Conservation (phyloP, 352 stramenopile species). For the Aphanomyces astaci region DNA sequence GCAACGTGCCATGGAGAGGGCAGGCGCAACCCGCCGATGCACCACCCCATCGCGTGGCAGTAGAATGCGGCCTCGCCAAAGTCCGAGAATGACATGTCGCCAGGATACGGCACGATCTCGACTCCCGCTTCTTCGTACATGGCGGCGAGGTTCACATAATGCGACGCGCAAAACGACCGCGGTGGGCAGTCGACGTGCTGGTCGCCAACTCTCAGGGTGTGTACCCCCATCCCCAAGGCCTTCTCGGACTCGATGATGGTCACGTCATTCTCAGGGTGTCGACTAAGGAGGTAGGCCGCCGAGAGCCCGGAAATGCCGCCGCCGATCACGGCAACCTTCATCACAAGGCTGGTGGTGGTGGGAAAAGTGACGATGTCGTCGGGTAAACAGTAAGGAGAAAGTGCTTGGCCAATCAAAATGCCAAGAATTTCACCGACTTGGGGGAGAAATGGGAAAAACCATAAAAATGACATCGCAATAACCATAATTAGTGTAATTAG, state of each 20-base stretch:
- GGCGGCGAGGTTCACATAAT: conserved; percentile 83
- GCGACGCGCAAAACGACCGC: conserved; percentile 87
- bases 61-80: conserved; percentile 12
- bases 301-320: conserved; percentile 34
- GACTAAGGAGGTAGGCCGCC: conserved; percentile 28
- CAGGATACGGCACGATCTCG: conserved; percentile 34
- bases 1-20: conserved; percentile 25
- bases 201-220: conserved; percentile 36
- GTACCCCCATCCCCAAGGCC: conserved; percentile 38
- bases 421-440: neutral
- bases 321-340: conserved; percentile 30
- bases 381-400: no score
- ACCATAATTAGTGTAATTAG: no score
- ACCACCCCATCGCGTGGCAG: conserved; percentile 25
- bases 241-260: conserved; percentile 40
- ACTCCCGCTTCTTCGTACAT: conserved; percentile 74
- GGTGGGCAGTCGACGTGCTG: conserved; percentile 77
- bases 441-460: neutral
- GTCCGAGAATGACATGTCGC: conserved; percentile 57
- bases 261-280: conserved; percentile 31
- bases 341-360: neutral
- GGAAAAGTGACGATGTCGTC: neutral
- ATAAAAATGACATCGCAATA: no score
- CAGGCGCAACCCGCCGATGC: conserved; percentile 25
- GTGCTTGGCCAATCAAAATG: neutral